These are phyloP conservation scores for Fonsecaea nubica DNA, from an alignment of 2,329 filamentous ascomycete species.

Conservation along the genomic window DNA sequence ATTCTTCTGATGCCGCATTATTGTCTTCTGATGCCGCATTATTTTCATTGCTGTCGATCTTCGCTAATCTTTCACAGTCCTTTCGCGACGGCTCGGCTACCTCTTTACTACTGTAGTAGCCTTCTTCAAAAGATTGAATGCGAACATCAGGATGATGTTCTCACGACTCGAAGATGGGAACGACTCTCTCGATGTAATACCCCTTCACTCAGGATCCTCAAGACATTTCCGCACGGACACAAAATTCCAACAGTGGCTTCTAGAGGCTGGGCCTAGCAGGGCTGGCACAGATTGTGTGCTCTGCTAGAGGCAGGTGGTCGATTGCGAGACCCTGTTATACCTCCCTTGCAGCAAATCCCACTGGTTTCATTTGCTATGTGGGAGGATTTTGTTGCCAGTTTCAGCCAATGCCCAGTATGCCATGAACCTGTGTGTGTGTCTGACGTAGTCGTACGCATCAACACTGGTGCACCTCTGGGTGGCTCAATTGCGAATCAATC, in stretches of 20 bases:
- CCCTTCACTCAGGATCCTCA: not conserved
- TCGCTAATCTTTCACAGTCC: not conserved
- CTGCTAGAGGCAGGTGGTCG: not conserved
- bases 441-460: not conserved
- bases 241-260: not conserved
- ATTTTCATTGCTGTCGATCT: not conserved
- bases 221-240: not conserved
- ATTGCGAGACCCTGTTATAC: not conserved
- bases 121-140: not conserved
- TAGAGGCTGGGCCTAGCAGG: not conserved
- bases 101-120: not conserved
- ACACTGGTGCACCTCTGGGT: not conserved
- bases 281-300: not conserved
- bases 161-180: not conserved
- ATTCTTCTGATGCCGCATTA: not conserved
- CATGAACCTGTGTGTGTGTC: not conserved
- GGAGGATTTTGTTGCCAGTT: not conserved
- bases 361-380: constrained; percentile 12
- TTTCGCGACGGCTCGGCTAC: not conserved
- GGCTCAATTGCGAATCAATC: not conserved
- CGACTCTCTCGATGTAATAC: not conserved
- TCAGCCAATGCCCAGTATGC: constrained; percentile 5
- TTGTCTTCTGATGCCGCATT: not conserved
- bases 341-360: constrained; percentile 14
- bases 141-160: not conserved